phyloP scores from a whole-genome alignment of 352 stramenopile genomes.

The Phytophthora brassicae region DNA sequence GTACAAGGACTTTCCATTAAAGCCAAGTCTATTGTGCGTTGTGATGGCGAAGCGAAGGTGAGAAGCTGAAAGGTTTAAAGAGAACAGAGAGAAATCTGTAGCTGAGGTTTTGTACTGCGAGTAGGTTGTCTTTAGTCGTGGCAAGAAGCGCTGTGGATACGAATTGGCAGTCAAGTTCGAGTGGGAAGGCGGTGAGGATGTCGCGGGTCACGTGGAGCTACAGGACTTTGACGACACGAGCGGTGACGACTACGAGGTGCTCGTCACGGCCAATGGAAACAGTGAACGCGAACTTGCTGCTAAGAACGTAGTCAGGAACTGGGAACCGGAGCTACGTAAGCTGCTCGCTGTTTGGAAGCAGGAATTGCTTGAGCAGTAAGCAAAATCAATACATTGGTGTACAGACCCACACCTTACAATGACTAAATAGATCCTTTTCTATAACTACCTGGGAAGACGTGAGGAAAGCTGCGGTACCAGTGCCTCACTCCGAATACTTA shows the following conservation, averaged over 20 bases:
- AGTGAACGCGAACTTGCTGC: slow-evolving; percentile 52
- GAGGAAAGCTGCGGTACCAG: slow-evolving; percentile 14
- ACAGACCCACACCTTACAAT: slow-evolving; percentile 11
- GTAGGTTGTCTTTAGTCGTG: slow-evolving; percentile 76
- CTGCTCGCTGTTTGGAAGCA: slow-evolving; percentile 74
- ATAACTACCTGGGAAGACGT: slow-evolving; percentile 6
- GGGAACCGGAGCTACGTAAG: slow-evolving; percentile 64
- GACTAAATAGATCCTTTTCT: slow-evolving; percentile 7
- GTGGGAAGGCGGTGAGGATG: slow-evolving; percentile 51
- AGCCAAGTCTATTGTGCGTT: slow-evolving; percentile 61
- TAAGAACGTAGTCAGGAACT: slow-evolving; percentile 59
- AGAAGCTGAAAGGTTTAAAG: background rate
- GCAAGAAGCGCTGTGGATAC: slow-evolving; percentile 86
- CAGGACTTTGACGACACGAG: slow-evolving; percentile 87
- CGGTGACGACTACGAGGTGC: slow-evolving; percentile 78
- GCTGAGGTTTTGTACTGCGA: slow-evolving; percentile 7
- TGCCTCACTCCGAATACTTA: slow-evolving; percentile 58
- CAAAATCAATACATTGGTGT: slow-evolving; percentile 30
- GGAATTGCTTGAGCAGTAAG: slow-evolving; percentile 79
- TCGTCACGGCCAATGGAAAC: slow-evolving; percentile 50
- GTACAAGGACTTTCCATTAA: slow-evolving; percentile 53
- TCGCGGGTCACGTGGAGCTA: slow-evolving; percentile 71
- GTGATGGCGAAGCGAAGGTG: slow-evolving; percentile 84
- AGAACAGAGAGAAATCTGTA: background rate
- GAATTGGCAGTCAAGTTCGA: slow-evolving; percentile 84